Evolutionary conservation across 768 basidiomycete species (phyloP).

Genomic region (Mycena rebaudengoi): DNA sequence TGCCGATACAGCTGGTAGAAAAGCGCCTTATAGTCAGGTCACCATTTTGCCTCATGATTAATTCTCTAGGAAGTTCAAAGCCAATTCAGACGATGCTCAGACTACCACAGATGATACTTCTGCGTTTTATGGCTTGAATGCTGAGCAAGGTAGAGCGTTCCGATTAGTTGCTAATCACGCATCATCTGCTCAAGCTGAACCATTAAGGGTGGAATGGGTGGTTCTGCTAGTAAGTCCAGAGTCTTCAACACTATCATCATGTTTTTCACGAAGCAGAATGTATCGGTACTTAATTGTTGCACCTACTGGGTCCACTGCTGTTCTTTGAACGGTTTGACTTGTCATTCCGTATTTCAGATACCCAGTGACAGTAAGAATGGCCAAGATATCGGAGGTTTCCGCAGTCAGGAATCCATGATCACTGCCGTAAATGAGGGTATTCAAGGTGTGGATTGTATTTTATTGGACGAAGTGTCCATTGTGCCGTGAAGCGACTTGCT

Average conservation of each 20-base stretch:
- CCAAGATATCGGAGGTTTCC: not conserved
- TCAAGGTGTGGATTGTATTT: conserved; percentile 44
- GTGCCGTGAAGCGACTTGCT: conserved; percentile 25
- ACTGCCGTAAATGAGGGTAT: conserved; percentile 11
- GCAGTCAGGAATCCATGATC: not conserved
- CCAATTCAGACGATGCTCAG: not conserved
- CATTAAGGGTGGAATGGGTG: conserved; percentile 46
- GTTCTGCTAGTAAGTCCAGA: conserved; percentile 43
- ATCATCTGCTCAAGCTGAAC: no score
- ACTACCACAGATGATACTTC: not conserved
- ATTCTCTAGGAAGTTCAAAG: not conserved
- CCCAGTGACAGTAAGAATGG: conserved; percentile 13
- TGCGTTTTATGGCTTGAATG: not conserved
- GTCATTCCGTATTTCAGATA: conserved; percentile 28
- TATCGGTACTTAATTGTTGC: conserved; percentile 1
- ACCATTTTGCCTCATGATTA: conserved; percentile 17
- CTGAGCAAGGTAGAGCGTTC: conserved; percentile 25
- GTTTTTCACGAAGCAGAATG: conserved; percentile 28
- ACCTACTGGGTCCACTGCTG: conserved; percentile 32
- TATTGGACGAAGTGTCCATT: conserved; percentile 47
- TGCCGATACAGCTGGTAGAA: no score
- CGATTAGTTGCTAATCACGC: conserved; percentile 39
- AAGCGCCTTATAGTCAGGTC: not conserved
- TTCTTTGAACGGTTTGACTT: conserved; percentile 33
- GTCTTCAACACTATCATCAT: conserved; percentile 37